Evolutionary conservation across 2,329 filamentous ascomycete genomes (phyloP), one percentile per base, ranked within the genome.

Genomic region (Aspergillus quadrilineatus): DNA sequence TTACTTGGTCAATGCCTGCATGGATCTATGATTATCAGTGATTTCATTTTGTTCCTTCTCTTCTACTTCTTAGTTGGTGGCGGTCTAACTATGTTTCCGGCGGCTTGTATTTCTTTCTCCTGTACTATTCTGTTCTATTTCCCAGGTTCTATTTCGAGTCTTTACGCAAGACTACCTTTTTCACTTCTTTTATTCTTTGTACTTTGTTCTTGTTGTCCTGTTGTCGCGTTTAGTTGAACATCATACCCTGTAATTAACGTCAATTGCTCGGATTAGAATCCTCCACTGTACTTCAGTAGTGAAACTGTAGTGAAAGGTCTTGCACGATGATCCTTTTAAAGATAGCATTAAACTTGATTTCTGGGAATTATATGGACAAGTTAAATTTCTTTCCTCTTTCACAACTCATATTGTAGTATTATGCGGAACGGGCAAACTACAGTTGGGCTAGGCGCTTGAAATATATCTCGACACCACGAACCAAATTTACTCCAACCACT

Each of bases 1-100:
- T 54, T 50, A 41, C 46, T 54, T 51, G 49, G 51, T 50, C 51
- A 45, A 61, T 43, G 55, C 57, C 48, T 59, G 49, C 46, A 61
- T 57, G 57, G 57, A 58, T 57, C 42, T 46, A 59, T 54, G 59
- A 58, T 44, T 51, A 44, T 41, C 32, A 41, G 46, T 14, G 22
- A 41, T 47, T n/a, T 36, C 28, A 44, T 50, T 15, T 34, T 51
- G 51, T 36, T 46, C 47, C 28, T 47, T 51, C 6, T 39, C 14
- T 14, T 44, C 41, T 34, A 36, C 9, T 42, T 41, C 8, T 49
- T 15, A 34, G 10, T 34, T 34, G 30, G 30, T 34, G 14, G 32
- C 39, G 39, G 29, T 26, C 26, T 26, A 37, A 5, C 30, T 34
- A 10, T 34, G 30, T 34, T 34, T 34, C 30, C 30, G 6, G 28